Conservation (phyloP, 257 asterid genomes). For the Echites panduratus region DNA sequence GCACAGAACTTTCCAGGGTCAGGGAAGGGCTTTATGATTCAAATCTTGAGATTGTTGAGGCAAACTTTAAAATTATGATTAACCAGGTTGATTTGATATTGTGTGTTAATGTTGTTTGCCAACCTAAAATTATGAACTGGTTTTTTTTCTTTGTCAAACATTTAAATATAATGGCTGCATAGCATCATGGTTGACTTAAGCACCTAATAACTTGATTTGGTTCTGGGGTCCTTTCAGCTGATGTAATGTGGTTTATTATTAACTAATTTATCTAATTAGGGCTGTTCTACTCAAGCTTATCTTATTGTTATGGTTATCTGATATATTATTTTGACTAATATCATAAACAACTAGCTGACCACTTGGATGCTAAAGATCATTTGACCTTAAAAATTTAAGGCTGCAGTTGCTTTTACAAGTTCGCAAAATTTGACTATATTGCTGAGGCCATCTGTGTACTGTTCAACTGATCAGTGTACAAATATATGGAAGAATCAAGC, state of each 20-base stretch:
- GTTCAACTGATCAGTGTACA: background rate
- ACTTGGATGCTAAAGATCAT: background rate
- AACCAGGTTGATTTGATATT: background rate
- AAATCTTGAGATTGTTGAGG: background rate
- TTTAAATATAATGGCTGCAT: background rate
- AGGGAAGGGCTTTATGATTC: background rate
- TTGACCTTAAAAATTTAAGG: slow-evolving; percentile 1
- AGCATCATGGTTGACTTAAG: background rate
- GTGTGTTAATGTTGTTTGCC: slow-evolving; percentile 1
- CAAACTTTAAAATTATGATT: no score
- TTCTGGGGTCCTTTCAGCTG: slow-evolving; percentile 14
- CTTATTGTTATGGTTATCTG: background rate
- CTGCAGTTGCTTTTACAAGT: background rate
- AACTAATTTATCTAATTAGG: background rate
- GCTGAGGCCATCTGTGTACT: background rate
- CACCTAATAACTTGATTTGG: background rate
- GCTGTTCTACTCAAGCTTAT: background rate
- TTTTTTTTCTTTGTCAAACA: background rate
- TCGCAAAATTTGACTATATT: slow-evolving; percentile 5
- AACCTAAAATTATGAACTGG: slow-evolving; percentile 7
- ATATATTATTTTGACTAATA: background rate
- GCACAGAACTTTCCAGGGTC: background rate
- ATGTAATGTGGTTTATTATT: slow-evolving; percentile 2
- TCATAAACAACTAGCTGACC: background rate
- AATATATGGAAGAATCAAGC: background rate